Base-by-base conservation (phyloP, 306 rosid genomes). In the Cicer pinnatifidum region DNA sequence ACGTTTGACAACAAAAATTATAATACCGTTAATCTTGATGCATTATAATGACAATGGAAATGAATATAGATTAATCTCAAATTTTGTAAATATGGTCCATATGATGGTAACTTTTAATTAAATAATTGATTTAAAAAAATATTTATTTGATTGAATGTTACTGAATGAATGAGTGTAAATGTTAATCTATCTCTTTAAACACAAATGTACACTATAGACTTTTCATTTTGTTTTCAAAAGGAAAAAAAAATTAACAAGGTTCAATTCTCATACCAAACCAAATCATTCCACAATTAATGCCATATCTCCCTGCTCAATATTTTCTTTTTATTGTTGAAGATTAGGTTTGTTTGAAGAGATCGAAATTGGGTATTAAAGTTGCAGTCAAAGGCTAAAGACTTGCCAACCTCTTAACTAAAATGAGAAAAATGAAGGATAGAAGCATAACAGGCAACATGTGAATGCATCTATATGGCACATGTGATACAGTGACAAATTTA, bases 381-480 rank as follows among this genome's bases (percentile, higher is more conserved):
- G 50, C 8, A 63, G 82, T 80, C 81, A 77, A 77, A 77, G 33
- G 6, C 9, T 28, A 17, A 46, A 78, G 52, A 43, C 15, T n/a
- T 43, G 75, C 77, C 78, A 78, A 84, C 50, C 65, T 19, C 66
- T 63, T 70, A 69, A 69, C 71, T 19, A 61, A 78, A 84, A 52
- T 50, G 40, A 64, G 67, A 69, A 35, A 57, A 74, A 11, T 38
- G n/a, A 51, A 40, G n/a, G 16, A 50, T 17, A 84, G 15, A 48
- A 56, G 23, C 61, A 72, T 67, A 40, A 52, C 39, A 76, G 79
- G 37, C 11, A 68, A 50, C 87, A 86, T 83, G 89, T 78, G 85
- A 82, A 53, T 68, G 76, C 60, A 75, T 79, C 71, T 39, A 41
- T 39, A 41, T 63, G 65, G 51, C 65, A 39, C 78, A 77, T 81